Base-by-base conservation (phyloP, 2,329 filamentous ascomycete species). In the Tricladium varicosporioides region DNA sequence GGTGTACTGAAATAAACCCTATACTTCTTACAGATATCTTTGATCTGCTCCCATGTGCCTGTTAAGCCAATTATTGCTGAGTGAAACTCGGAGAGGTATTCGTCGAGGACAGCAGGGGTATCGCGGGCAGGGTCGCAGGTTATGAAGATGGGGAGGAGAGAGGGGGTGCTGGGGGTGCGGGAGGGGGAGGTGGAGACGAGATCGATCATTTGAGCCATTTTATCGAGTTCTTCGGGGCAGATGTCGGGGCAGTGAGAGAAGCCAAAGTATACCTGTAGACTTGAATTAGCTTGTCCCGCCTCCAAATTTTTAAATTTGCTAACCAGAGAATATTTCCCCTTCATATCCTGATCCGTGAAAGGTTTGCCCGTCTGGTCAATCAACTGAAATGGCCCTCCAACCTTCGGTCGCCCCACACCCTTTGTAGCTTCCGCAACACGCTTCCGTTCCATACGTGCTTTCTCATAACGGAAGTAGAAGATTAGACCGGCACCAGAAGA, bases 181-280 rank as follows among this genome's bases (percentile, higher is more conserved):
- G 78, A 68, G 18, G 73, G 75, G 2, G 60, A 56, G 15, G 60
- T 19, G 11, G 60, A 59, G 15, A 87, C 80, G 5, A 83, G 78
- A 70, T 99, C 92, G 70, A 95, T 88, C 84, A 97, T 96, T 57
- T 82, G 81, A n/a, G 93, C 90, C 92, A 99, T 97, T 79, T 99
- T 99, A 78, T 99, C 94, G 67, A 99, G 87, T 76, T 99, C 94
- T 70, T 99, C 94, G 33, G 94, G 94, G 78, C 94, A 99, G 72
- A 99, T 99, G 72, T 99, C 94, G 19, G 94, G 94, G 73, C 94
- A 99, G 74, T 97, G 92, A 8, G 91, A 93, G 81, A 99, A 99
- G 69, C 94, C 94, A 72, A 99, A 99, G 77, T 99, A 99, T 40
- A 97, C 86, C 91, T 94, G 63, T 59, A 33, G 14, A n/a, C 9